Evolutionary conservation across 2,329 filamentous ascomycete genomes (phyloP), one percentile per base, ranked within the genome.

Genomic region (Chalaropsis ovoidea): DNA sequence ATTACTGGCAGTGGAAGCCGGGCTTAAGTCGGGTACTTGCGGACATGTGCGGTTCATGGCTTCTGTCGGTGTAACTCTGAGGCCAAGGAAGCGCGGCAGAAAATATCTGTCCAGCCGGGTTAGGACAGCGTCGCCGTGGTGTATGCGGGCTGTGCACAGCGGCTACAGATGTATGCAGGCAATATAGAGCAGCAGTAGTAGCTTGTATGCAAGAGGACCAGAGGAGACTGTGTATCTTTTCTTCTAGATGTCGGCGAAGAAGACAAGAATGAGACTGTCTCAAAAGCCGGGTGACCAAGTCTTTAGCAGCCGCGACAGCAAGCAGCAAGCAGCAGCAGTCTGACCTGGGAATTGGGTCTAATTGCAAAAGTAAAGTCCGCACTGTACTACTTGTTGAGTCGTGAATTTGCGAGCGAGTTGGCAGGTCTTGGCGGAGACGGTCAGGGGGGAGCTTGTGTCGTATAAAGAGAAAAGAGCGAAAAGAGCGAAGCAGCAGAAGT

Each of bases 1-100:
- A 45, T 58, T 58, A 35, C 27, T 58, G 11, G 61, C 35, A 11
- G 64, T 58, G 19, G 58, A 24, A 15, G 35, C 45, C 41, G 42
- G 56, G 27, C 62, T 49, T 31, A 64, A 22, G 31, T 27, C 62
- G 22, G 65, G 56, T 31, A 64, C 39, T n/a, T 64, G 62, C 22
- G 62, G 13, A n/a, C 41, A 67, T 24, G 54, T 56, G 22, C 39
- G 65, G 54, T 67, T 67, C 65, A 67, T 67, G 42, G 43, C 27
- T 61, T 27, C 5, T 47, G 17, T 45, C 3, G 27, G 35, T 61
- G 17, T n/a, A 58, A 19, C 52, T 39, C 17, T 31, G 17, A n/a
- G 24, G 7, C 2, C 17, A 31, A 52, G 8, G 19, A 11, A 27
- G 13, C 13, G 27, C 15, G 1, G 52, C 8, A 3, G 19, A 24